Percentiles rank a stretch among this genome's conserved stretches.
Evolutionary conservation across 1,284 basidiomycete species (phyloP).

Genomic region (Microbotryomycetes sp.): DNA sequence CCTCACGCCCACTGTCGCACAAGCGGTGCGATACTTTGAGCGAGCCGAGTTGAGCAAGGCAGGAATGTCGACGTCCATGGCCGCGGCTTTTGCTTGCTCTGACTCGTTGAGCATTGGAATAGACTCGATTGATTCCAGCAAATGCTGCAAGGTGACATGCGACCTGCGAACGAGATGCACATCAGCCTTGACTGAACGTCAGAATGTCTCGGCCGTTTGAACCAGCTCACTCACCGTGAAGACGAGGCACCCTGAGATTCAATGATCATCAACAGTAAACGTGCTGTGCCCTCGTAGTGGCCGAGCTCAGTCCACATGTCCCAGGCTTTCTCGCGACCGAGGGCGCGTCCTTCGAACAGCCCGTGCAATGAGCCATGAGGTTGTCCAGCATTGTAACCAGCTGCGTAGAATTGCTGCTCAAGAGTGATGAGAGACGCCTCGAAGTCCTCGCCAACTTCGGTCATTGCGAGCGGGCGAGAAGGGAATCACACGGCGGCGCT

Average conservation of each 20-base stretch:
- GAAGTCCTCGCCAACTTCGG: too few species aligned
- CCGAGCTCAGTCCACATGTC: constrained; percentile 96
- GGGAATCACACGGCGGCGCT: too few species aligned
- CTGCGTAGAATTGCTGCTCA: constrained; percentile 62
- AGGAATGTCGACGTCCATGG: constrained; percentile 60
- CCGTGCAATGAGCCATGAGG: constrained; percentile 84
- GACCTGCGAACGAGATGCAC: constrained; percentile 48
- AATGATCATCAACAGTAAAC: constrained; percentile 56
- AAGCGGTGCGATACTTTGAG: constrained; percentile 78
- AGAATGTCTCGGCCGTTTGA: constrained; percentile 47
- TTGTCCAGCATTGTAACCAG: constrained; percentile 68
- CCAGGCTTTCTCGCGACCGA: constrained; percentile 85
- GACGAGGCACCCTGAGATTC: constrained; percentile 38
- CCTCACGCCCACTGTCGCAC: constrained; percentile 69
- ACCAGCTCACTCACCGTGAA: constrained; percentile 48
- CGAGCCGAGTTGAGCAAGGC: constrained; percentile 75
- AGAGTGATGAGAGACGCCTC: constrained; percentile 6
- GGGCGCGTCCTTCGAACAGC: constrained; percentile 79
- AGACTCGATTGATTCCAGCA: constrained; percentile 62
- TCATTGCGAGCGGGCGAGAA: too few species aligned
- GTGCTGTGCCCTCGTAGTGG: constrained; percentile 79
- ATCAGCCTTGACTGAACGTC: constrained; percentile 25
- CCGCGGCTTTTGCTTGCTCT: constrained; percentile 30
- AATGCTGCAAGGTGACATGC: constrained; percentile 57
- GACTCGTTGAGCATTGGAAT: constrained; percentile 72